A percentile compares a stretch with the other conserved stretches of the same genome.
Evolutionary conservation across 2,329 filamentous ascomycete genomes (phyloP).

Genomic region (Arthrobotrys sinensis): DNA sequence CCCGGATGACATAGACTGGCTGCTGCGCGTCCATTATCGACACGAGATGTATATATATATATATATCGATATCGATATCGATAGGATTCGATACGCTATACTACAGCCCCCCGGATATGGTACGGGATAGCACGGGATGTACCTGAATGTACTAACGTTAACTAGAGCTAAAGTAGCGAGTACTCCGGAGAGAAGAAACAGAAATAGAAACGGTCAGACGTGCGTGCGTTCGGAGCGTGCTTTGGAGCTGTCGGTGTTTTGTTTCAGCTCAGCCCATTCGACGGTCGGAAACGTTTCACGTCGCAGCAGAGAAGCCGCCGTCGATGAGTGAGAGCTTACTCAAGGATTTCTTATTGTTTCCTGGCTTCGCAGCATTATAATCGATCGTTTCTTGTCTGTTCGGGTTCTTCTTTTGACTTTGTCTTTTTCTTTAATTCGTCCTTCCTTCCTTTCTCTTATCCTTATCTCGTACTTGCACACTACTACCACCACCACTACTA

Average conservation of each 20-base stretch:
- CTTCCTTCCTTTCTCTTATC: neutral
- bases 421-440: neutral
- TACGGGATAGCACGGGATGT: too few relatives aligned
- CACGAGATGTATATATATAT: too few relatives aligned
- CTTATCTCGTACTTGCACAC: too few relatives aligned
- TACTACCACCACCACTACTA: too few relatives aligned
- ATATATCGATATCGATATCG: too few relatives aligned
- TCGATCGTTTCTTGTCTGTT: neutral
- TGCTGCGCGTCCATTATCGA: too few relatives aligned
- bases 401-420: conserved; percentile 2
- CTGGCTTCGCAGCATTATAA: neutral
- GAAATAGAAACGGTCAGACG: conserved; percentile 45
- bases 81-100: neutral
- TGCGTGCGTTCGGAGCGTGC: neutral
- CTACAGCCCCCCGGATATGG: too few relatives aligned
- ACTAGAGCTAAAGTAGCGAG: too few relatives aligned
- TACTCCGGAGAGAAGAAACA: neutral
- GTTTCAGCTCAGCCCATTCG: conserved; percentile 51
- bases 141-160: too few relatives aligned
- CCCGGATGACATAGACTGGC: conserved; percentile 80
- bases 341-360: too few relatives aligned
- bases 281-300: conserved; percentile 59
- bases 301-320: conserved; percentile 24
- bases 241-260: conserved; percentile 41
- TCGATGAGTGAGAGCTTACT: conserved; percentile 40